These are phyloP conservation scores for Wickerhamiella australiensis DNA, from an alignment of 805 yeast genomes.

Conservation along the genomic window DNA sequence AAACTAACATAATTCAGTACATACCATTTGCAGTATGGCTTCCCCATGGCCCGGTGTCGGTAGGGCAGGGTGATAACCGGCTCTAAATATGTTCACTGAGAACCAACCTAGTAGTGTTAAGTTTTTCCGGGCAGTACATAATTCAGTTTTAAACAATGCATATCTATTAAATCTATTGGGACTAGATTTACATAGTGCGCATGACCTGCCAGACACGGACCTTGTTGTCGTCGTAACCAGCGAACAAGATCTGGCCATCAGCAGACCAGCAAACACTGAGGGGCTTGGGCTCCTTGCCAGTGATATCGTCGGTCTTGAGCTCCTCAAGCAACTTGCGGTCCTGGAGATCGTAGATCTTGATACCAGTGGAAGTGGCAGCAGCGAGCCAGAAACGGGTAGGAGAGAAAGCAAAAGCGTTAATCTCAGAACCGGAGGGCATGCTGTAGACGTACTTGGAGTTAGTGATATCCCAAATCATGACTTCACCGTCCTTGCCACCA, in stretches of 20 bases:
- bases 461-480: conserved; percentile 96
- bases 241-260: conserved; percentile 98
- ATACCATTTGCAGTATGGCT: too few relatives aligned
- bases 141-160: not conserved
- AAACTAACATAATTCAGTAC: too few relatives aligned
- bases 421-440: conserved; percentile 89
- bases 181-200: conserved; percentile 26
- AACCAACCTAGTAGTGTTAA: too few relatives aligned
- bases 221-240: conserved; percentile 99
- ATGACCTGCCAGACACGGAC: conserved; percentile 99
- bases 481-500: conserved; percentile 98
- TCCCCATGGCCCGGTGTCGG: too few relatives aligned
- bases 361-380: conserved; percentile 97
- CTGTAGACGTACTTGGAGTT: conserved; percentile 79
- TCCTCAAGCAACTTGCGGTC: conserved; percentile 89
- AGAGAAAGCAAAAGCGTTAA: conserved; percentile 97
- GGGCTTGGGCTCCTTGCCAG: conserved; percentile 94
- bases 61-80: too few relatives aligned
- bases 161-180: not conserved
- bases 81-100: too few relatives aligned
- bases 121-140: too few relatives aligned
- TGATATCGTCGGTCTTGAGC: conserved; percentile 91
- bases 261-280: conserved; percentile 98
- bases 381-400: conserved; percentile 99
- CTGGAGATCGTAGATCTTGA: conserved; percentile 96